Base-by-base conservation (phyloP, 495 filamentous ascomycete genomes). In the Penicillium chermesinum region DNA sequence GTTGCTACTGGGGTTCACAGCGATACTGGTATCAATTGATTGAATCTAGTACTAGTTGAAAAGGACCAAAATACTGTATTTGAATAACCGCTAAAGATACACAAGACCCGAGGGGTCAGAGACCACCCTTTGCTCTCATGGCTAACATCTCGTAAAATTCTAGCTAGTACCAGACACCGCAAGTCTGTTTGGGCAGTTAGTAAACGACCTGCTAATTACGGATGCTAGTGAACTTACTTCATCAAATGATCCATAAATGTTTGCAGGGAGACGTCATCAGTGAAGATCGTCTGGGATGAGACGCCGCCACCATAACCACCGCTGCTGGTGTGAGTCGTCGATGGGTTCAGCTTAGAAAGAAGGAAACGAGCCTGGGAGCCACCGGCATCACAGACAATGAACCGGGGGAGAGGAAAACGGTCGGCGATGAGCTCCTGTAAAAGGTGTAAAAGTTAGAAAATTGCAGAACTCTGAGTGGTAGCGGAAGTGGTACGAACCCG, bases 191-290 rank as follows among this genome's bases (percentile, higher is more conserved):
- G 30, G n/a, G 40, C 7, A 19, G 47, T 78, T 62, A 78, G 73
- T 19, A 58, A 34, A 15, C 10, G 22, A 2, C 33, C 17, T 17
- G n/a, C n/a, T 12, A 34, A 13, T 6, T 14, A 2, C 6, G 12
- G 12, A 32, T 5, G 20, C 22, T 2, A 20, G 12, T 16, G 17
- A 37, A 75, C 86, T 74, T 69, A 91, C 89, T 99, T 99, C 94
- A 99, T 99, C 64, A 99, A 71, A 74, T 95, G 88, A 54, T 99
- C 94, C 93, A 97, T 99, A 63, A 99, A 99, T 6, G 91, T 97
- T 69, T 97, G 93, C 62, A 99, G 72, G 17, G 89, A 96, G 43
- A 99, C 94, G 69, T 99, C 94, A 59, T 99, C 94, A 2, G 94
- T 99, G 70, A 99, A 99, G 55, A 99, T 97, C 12, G 94, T 99